Evolutionary conservation across 805 yeast genomes (phyloP), one percentile per base, ranked within the genome.

Genomic region (Yamadazyma sp.): DNA sequence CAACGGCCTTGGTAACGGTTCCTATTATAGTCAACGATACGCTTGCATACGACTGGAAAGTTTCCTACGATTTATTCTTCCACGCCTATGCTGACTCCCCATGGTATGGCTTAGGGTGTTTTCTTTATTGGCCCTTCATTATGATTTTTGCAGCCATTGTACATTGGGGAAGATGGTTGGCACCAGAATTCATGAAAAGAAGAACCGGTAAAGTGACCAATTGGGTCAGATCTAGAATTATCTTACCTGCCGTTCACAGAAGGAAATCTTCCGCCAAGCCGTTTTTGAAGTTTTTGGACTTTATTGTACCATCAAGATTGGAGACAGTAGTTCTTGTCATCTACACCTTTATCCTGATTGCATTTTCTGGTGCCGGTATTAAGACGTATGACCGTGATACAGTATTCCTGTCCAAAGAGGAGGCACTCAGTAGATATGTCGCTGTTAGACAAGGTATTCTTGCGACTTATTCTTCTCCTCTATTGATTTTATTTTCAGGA

Each of bases 381-480:
- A 40, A 47, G 10, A 49, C 39, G 21, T 42, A 48, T 4, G 10
- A 25, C 1, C 13, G 38, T 5, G 66, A 63, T 40, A 63, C 68
- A 4, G 23, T 59, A 3, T 63, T 52, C 37, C 27, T n/a, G 4
- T 21, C 39, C n/a, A 45, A 38, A 15, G 18, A 32, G 3, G 16
- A n/a, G 4, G 64, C 65, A 0, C 39, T 57, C 16, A 33, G 49
- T 26, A 48, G 65, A 25, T 70, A 66, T 37, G 42, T 57, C 32
- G 78, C 73, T 25, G 77, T 77, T 47, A 63, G 86, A 49, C 49
- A 79, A 2, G 84, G 79, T 2, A 67, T 79, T 18, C 51, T 77
- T 30, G 59, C 52, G 5, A 55, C 68, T 3, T 64, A 70, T n/a
- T 45, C 50, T 56, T 70, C 59, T 57, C 86, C 87, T 3, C 54